Conservation (phyloP, 1,139 yeast genomes). For the Suhomyces taliae region DNA sequence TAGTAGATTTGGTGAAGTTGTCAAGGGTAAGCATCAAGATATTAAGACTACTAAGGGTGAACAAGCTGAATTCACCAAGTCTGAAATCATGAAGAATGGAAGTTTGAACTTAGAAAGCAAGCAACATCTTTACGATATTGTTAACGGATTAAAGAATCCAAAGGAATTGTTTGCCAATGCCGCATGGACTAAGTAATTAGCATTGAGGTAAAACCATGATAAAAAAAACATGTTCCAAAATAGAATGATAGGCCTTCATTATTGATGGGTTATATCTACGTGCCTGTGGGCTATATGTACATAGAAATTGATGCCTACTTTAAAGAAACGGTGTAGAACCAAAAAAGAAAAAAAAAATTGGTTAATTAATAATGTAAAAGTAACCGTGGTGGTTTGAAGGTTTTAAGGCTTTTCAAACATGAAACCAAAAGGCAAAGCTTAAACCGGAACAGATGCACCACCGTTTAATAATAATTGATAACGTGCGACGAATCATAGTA, state of each 20-base stretch:
- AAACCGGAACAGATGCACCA: too few relatives aligned
- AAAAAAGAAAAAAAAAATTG: too few relatives aligned
- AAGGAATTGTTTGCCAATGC: conserved; percentile 32
- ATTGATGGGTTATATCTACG: not conserved
- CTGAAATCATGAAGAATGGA: conserved; percentile 34
- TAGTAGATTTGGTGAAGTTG: conserved; percentile 31
- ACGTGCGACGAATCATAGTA: too few relatives aligned
- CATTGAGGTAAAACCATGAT: not conserved
- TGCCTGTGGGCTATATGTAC: not conserved
- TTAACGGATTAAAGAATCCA: conserved; percentile 27
- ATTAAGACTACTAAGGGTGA: conserved; percentile 13
- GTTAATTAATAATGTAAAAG: too few relatives aligned
- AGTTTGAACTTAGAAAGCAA: conserved; percentile 29
- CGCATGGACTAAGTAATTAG: conserved; percentile 26
- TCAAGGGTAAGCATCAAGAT: conserved; percentile 33
- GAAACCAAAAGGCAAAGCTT: too few relatives aligned
- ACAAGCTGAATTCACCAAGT: conserved; percentile 20
- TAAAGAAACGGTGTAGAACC: not conserved
- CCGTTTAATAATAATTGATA: too few relatives aligned
- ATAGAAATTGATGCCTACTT: not conserved
- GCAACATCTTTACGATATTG: conserved; percentile 29
- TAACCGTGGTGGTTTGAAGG: too few relatives aligned
- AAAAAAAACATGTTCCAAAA: not conserved
- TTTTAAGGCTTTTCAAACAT: too few relatives aligned
- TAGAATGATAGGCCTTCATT: too few relatives aligned